Evolutionary conservation across 208 protist genomes (phyloP).

Genomic region (Leishmania aethiopica): DNA sequence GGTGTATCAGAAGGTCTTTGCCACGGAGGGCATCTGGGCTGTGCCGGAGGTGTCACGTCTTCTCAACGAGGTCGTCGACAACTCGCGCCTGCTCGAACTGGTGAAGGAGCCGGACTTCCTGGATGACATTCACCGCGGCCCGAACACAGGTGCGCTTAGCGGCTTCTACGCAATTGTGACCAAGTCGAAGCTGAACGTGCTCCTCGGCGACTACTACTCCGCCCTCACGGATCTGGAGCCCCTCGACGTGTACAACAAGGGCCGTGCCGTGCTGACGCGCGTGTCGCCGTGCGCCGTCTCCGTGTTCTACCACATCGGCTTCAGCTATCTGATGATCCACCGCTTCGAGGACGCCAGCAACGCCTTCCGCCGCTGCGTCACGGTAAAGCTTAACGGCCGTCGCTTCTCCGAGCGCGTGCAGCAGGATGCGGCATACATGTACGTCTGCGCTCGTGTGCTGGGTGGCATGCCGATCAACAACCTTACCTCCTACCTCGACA

Average conservation of each 20-base stretch:
- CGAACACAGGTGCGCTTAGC: constrained; percentile 53
- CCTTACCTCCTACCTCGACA: constrained; percentile 64
- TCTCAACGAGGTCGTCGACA: constrained; percentile 63
- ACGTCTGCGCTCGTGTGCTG: constrained; percentile 80
- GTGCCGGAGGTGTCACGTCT: constrained; percentile 60
- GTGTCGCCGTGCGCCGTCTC: constrained; percentile 80
- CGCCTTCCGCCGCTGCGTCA: constrained; percentile 76
- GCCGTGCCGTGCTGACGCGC: constrained; percentile 58
- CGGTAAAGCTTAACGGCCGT: constrained; percentile 65
- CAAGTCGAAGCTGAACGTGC: constrained; percentile 79
- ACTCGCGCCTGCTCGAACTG: constrained; percentile 56
- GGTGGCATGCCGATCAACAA: constrained; percentile 81
- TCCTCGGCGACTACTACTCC: constrained; percentile 86
- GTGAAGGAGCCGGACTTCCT: constrained; percentile 49
- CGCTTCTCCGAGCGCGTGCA: constrained; percentile 88
- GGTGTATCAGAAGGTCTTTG: constrained; percentile 86
- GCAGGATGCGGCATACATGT: constrained; percentile 83
- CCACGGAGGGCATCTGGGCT: constrained; percentile 65
- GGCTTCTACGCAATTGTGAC: constrained; percentile 88
- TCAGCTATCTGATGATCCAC: constrained; percentile 92
- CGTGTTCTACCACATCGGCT: constrained; percentile 86
- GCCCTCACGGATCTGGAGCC: constrained; percentile 71
- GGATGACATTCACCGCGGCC: constrained; percentile 44
- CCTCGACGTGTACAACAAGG: constrained; percentile 76
- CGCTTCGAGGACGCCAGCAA: constrained; percentile 89